Base-by-base conservation (phyloP, 257 asterid genomes). In the Solanum habrochaites region DNA sequence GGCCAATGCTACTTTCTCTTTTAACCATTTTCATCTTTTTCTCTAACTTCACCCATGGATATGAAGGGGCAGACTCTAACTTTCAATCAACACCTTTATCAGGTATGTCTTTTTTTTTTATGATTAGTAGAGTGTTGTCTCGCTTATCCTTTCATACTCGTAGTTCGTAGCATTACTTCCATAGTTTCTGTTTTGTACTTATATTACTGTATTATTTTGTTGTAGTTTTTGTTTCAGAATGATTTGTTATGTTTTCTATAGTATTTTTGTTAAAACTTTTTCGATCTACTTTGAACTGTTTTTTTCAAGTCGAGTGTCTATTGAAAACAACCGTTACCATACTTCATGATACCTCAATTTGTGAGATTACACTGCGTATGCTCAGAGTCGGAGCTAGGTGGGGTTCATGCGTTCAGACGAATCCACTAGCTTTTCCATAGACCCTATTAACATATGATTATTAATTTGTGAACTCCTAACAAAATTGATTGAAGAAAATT, bases 11-110 rank as follows among this genome's bases (percentile, higher is more conserved):
- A 11, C 84, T 89, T 71, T 49, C 40, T 29, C 85, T 89, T 58
- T 73, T 91, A 13, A 71, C 90, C 88, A 58, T 90, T 69, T 86
- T 89, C 81, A 49, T 90, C 39, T 43, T 91, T 40, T 9, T 86
- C 60, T 86, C 91, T 75, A 86, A 69, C 37, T 73, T 77, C 77
- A 89, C 95, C 21, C 74, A 62, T 20, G 89, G 74, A 60, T 88
- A 83, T 18, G 87, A 69, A 66, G 89, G 74, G n/a, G 86, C 49
- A 31, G 39, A 58, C 9, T 31, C 90, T 81, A 89, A 9, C 83
- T 92, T 90, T 29, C 91, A 85, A 23, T 69, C 89, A 18, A 35
- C 74, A 49, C 87, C 86, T 29, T 67, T 82, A 85, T 84, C 93
- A 88, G 96, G 98, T 95, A 87, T 37, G 39, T 37, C 39, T 37